These are phyloP conservation scores for Malassezia furfur DNA, from an alignment of 1,284 basidiomycete species.

Conservation along the genomic window DNA sequence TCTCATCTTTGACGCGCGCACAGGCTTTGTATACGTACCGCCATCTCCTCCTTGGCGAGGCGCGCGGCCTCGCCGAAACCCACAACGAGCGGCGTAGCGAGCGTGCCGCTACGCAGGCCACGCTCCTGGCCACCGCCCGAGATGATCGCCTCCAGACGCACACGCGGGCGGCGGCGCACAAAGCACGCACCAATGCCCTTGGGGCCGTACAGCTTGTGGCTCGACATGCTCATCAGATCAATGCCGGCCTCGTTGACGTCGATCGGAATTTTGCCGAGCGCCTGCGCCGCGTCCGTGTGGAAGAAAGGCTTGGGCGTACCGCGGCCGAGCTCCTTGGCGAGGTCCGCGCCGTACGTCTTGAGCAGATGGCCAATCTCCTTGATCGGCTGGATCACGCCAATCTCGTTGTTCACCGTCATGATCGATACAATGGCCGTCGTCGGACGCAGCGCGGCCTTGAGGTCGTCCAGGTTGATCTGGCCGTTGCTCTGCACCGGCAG, in stretches of 20 bases:
- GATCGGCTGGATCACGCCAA: slow-evolving; percentile 93
- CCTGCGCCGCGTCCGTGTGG: slow-evolving; percentile 97
- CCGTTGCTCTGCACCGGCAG: slow-evolving; percentile 84
- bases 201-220: slow-evolving; percentile 96
- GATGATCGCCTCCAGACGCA: slow-evolving; percentile 86
- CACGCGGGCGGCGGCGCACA: slow-evolving; percentile 81
- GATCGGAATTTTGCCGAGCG: slow-evolving; percentile 57
- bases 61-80: slow-evolving; percentile 92
- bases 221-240: slow-evolving; percentile 90
- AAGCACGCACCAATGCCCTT: slow-evolving; percentile 94
- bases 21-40: slow-evolving; percentile 51
- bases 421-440: slow-evolving; percentile 77
- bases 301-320: slow-evolving; percentile 64
- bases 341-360: slow-evolving; percentile 53
- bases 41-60: slow-evolving; percentile 83
- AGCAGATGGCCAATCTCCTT: slow-evolving; percentile 83
- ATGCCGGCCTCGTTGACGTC: slow-evolving; percentile 94
- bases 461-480: slow-evolving; percentile 63
- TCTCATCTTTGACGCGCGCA: slow-evolving; percentile 14
- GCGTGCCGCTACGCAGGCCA: slow-evolving; percentile 83
- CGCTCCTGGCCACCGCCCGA: slow-evolving; percentile 96
- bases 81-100: slow-evolving; percentile 79
- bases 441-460: slow-evolving; percentile 74
- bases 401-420: slow-evolving; percentile 99
- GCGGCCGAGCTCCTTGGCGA: slow-evolving; percentile 56